These are phyloP conservation scores for Citrus maxima DNA, from an alignment of 345 rosid species.

Conservation along the genomic window DNA sequence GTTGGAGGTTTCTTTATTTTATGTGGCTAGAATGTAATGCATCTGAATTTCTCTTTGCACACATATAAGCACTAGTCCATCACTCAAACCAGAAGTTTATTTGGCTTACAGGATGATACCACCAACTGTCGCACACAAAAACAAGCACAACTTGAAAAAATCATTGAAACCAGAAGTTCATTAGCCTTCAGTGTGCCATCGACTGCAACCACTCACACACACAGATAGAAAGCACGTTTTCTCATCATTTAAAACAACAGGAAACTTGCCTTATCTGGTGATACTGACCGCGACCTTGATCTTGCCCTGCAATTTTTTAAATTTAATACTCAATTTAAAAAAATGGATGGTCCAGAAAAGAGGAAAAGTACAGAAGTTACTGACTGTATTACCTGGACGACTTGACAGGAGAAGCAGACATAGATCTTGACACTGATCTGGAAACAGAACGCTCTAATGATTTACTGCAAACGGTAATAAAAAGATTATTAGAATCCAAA, in stretches of 20 bases:
- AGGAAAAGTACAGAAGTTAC: background rate
- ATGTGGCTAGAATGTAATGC: background rate
- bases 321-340: background rate
- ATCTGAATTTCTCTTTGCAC: background rate
- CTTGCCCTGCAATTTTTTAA: conserved; percentile 3
- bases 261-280: background rate
- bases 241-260: background rate
- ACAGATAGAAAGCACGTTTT: background rate
- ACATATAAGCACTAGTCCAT: background rate
- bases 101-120: background rate
- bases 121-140: background rate
- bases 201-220: background rate
- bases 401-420: conserved; percentile 67
- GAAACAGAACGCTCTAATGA: conserved; percentile 51
- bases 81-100: background rate
- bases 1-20: background rate
- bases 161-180: background rate
- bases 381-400: conserved; percentile 39
- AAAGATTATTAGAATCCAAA: background rate
- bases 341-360: background rate
- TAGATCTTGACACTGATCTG: conserved; percentile 64
- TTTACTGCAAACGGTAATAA: conserved; percentile 35
- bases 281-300: conserved; percentile 4
- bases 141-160: background rate
- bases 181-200: background rate